Conservation (phyloP, 2,329 filamentous ascomycete genomes). For the Tolypocladium sp. region DNA sequence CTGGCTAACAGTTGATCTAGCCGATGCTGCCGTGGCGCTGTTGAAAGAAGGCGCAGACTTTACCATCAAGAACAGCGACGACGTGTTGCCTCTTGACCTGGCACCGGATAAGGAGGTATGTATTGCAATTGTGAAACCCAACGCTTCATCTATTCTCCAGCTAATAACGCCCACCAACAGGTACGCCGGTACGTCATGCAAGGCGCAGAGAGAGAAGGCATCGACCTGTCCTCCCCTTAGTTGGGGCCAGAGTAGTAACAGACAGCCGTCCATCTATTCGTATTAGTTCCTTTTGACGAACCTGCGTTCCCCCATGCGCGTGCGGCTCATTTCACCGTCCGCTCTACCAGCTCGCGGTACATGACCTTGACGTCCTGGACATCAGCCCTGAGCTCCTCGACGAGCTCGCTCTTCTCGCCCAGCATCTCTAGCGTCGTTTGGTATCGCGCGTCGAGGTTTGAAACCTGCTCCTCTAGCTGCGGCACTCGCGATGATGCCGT, state of each 20-base stretch:
- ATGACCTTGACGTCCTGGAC: constrained; percentile 91
- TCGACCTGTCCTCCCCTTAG: constrained; percentile 38
- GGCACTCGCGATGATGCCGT: constrained; percentile 49
- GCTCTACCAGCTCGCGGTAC: constrained; percentile 86
- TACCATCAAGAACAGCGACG: constrained; percentile 66
- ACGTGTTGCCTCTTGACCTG: constrained; percentile 64
- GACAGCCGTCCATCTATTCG: not conserved
- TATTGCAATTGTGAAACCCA: constrained; percentile 4
- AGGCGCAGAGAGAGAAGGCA: constrained; percentile 74
- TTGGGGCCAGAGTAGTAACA: not conserved
- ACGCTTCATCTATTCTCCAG: constrained; percentile 1
- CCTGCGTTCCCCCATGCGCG: not conserved
- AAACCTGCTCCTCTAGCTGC: constrained; percentile 59
- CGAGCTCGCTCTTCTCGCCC: constrained; percentile 92
- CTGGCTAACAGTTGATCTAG: constrained; percentile 21
- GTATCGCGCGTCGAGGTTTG: constrained; percentile 65
- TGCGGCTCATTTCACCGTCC: constrained; percentile 54
- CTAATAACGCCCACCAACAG: constrained; percentile 26
- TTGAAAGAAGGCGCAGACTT: constrained; percentile 78
- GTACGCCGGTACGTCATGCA: constrained; percentile 69
- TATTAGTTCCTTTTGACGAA: not conserved
- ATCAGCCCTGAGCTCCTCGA: constrained; percentile 83
- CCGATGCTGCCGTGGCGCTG: constrained; percentile 74
- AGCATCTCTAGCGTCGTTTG: constrained; percentile 89
- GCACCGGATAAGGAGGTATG: constrained; percentile 77